Conservation (phyloP, 345 rosid genomes). For the Turritis glabra region DNA sequence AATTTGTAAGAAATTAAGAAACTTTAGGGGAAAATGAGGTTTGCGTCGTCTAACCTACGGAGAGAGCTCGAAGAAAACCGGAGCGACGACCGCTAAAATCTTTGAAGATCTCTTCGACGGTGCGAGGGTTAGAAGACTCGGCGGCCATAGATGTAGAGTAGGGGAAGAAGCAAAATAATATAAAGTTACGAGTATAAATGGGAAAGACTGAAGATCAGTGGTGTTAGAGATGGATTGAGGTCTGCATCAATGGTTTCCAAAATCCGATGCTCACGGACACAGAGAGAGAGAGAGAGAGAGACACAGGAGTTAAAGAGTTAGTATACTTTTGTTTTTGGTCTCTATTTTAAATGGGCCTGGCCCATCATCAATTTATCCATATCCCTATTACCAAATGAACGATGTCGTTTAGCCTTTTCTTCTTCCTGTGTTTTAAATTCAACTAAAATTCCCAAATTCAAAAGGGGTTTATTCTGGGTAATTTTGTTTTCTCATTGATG, state of each 20-base stretch:
- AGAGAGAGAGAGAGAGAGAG: background rate
- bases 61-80: constrained; percentile 80
- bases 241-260: constrained; percentile 32
- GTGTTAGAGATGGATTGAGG: constrained; percentile 24
- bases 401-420: no score
- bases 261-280: background rate
- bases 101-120: constrained; percentile 81
- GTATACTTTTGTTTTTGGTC: background rate
- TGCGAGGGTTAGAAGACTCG: constrained; percentile 61
- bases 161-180: background rate
- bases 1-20: background rate
- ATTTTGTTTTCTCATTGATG: background rate
- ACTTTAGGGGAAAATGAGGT: background rate
- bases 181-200: background rate
- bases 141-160: constrained; percentile 35
- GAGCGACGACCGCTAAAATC: constrained; percentile 70
- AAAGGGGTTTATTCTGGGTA: background rate
- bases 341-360: constrained; percentile 21
- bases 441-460: background rate
- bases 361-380: no score
- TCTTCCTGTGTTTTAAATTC: background rate
- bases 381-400: no score
- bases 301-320: background rate
- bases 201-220: background rate
- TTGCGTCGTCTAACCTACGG: constrained; percentile 47